Evolutionary conservation across 1,139 yeast species (phyloP), one percentile per base, ranked within the genome.

Genomic region (Scheffersomyces stambukii): DNA sequence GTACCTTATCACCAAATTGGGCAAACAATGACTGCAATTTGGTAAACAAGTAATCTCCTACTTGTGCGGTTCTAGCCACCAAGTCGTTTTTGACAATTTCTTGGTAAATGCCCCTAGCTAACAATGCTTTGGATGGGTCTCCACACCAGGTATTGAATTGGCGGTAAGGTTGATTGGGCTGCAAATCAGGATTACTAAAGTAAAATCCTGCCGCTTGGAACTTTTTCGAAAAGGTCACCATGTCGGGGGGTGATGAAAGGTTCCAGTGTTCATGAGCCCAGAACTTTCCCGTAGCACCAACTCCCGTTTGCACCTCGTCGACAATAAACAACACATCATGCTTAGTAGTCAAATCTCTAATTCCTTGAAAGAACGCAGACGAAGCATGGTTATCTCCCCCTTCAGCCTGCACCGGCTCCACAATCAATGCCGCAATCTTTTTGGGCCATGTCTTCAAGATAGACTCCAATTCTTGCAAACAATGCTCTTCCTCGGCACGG

Each of bases 101-200:
- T 46, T 75, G 63, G 40, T 72, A 75, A 42, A 81, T 79, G 35
- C 81, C 67, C 45, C 74, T 75, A 24, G 84, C 82, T 40, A 77
- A 57, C 31, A 77, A 59, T 55, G 78, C 77, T 57, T 74, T 74
- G 19, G 81, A 75, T 50, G 88, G 85, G 51, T 81, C 88, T 47
- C 88, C 89, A 59, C 86, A 80, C 89, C 89, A 81, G 38, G 89
- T 81, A 70, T 81, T 81, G 64, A 81, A 81, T 54, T 80, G 88
- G 60, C 88, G 73, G 60, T 75, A 80, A 8, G 88, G 75, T 42
- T 64, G 65, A 42, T 69, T 70, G 38, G 84, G 84, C 46, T 75
- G 69, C 43, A 78, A 71, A 30, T 67, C 64, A 19, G 75, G 75
- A 54, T 80, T 77, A 41, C 69, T 72, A 70, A 77, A 81, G 63